These are phyloP conservation scores for Penicilliopsis zonata DNA, from an alignment of 495 filamentous ascomycete species.

Conservation along the genomic window DNA sequence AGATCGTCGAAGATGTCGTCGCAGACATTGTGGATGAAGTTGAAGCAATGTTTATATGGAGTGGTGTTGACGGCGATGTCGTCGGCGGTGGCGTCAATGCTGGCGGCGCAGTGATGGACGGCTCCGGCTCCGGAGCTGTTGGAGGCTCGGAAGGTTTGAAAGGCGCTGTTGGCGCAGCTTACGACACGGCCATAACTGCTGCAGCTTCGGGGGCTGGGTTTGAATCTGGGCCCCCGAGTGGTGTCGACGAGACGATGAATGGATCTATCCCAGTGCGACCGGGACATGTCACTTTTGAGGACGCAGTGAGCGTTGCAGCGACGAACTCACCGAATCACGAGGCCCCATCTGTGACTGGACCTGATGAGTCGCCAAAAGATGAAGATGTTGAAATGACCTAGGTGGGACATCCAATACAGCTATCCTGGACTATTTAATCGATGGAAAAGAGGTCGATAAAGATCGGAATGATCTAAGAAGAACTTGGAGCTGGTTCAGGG, in stretches of 20 bases:
- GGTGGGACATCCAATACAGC: slow-evolving; percentile 1
- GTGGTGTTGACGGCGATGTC: slow-evolving; percentile 27
- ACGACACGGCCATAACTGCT: slow-evolving; percentile 16
- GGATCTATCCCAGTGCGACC: too few relatives aligned
- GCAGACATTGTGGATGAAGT: slow-evolving; percentile 91
- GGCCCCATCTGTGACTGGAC: not conserved
- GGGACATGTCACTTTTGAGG: slow-evolving; percentile 12
- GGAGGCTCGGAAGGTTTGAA: slow-evolving; percentile 26
- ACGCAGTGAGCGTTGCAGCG: slow-evolving; percentile 16
- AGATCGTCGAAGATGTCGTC: slow-evolving; percentile 88
- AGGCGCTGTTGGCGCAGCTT: slow-evolving; percentile 24
- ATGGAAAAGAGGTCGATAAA: not conserved
- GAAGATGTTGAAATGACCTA: slow-evolving; percentile 33
- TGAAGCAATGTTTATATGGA: slow-evolving; percentile 44
- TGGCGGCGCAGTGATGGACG: too few relatives aligned
- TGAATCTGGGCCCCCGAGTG: too few relatives aligned
- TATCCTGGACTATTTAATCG: slow-evolving; percentile 4
- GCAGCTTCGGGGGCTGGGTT: slow-evolving; percentile 1
- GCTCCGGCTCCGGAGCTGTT: slow-evolving; percentile 15
- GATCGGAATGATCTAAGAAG: not conserved
- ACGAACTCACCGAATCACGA: slow-evolving; percentile 4
- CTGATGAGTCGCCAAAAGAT: slow-evolving; percentile 4
- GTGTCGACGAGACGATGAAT: too few relatives aligned
- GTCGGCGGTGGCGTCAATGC: slow-evolving; percentile 18
- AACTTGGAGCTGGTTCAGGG: not conserved